Evolutionary conservation across 208 protist species (phyloP).

Genomic region (Giardia duodenalis): DNA sequence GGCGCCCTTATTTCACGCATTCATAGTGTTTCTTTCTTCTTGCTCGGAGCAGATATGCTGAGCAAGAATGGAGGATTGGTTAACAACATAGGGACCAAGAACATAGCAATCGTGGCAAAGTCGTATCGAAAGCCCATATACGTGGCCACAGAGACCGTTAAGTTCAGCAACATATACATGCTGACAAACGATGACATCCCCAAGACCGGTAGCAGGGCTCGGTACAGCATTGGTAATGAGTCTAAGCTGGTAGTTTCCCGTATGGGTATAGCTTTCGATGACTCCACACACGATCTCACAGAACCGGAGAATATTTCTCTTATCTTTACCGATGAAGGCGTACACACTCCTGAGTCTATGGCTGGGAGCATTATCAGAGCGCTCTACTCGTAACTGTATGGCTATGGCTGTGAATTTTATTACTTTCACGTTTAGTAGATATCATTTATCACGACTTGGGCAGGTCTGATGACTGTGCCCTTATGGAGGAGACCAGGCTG

Average conservation of each 20-base stretch:
- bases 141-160: not conserved
- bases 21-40: not conserved
- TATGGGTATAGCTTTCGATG: not conserved
- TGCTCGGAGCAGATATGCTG: not conserved
- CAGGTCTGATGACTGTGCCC: too few relatives aligned
- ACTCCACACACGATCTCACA: not conserved
- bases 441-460: too few relatives aligned
- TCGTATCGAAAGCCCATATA: not conserved
- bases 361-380: not conserved
- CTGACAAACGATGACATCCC: not conserved
- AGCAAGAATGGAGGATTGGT: not conserved
- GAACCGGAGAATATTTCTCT: not conserved
- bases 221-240: not conserved
- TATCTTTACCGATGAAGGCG: not conserved
- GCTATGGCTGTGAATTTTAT: too few relatives aligned
- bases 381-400: not conserved
- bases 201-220: not conserved
- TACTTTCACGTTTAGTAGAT: too few relatives aligned
- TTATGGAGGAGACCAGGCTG: too few relatives aligned
- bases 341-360: not conserved
- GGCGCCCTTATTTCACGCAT: not conserved
- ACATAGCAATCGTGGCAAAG: not conserved
- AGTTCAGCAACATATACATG: not conserved
- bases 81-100: not conserved
- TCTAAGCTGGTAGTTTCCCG: not conserved